A percentile compares a stretch with the other conserved stretches of the same genome.
These are phyloP conservation scores for Fraxinus floribunda DNA, from an alignment of 305 asterid species.

Conservation along the genomic window DNA sequence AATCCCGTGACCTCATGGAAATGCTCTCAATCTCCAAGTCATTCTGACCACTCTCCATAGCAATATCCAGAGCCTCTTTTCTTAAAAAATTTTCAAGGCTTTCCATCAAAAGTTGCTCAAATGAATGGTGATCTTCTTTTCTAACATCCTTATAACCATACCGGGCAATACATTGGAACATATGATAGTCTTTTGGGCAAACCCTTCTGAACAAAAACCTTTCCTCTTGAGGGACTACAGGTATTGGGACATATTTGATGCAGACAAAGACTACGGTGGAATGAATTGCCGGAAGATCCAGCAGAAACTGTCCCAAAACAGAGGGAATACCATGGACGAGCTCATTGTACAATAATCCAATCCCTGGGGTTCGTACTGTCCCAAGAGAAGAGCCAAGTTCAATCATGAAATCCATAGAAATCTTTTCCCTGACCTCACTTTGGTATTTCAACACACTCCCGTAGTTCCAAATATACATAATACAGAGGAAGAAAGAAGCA, in stretches of 20 bases:
- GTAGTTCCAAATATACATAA: constrained; percentile 91
- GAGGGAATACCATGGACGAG: constrained; percentile 94
- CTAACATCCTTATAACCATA: constrained; percentile 89
- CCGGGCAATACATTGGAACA: constrained; percentile 90
- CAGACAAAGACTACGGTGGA: constrained; percentile 79
- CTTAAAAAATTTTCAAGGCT: constrained; percentile 76
- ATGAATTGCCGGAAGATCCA: constrained; percentile 90
- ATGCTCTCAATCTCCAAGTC: constrained; percentile 43
- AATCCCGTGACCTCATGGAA: constrained; percentile 46
- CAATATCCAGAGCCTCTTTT: constrained; percentile 73
- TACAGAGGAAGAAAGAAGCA: constrained; percentile 72
- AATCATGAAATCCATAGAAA: constrained; percentile 72
- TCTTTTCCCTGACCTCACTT: constrained; percentile 73
- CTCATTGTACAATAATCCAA: constrained; percentile 84
- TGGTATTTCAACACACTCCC: constrained; percentile 86
- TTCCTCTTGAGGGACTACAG: constrained; percentile 89
- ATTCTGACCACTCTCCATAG: constrained; percentile 42
- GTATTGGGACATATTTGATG: constrained; percentile 84
- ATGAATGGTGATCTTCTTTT: constrained; percentile 81
- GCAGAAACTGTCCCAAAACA: constrained; percentile 69
- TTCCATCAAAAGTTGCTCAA: constrained; percentile 75
- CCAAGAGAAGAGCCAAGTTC: constrained; percentile 86
- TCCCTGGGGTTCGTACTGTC: constrained; percentile 80
- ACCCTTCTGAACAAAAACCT: constrained; percentile 77
- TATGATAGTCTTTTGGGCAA: constrained; percentile 86